A percentile compares a stretch with the other conserved stretches of the same genome.
Evolutionary conservation across 306 rosid species (phyloP).

Genomic region (Lathyrus tuberosus): DNA sequence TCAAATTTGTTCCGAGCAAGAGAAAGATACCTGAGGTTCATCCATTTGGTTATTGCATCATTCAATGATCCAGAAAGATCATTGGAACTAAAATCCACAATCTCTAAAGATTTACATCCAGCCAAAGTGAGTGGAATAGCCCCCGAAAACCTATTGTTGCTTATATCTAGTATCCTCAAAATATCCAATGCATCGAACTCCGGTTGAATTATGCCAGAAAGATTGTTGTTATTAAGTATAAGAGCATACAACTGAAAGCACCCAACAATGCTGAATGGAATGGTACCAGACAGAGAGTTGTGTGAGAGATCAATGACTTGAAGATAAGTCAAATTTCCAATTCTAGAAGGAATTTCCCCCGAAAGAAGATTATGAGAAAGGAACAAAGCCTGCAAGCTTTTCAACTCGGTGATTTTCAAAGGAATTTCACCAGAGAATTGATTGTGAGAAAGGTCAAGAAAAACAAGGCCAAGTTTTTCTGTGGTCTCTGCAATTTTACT

Average conservation of each 20-base stretch:
- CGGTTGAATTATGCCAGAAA: slow-evolving; percentile 94
- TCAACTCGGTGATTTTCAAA: slow-evolving; percentile 83
- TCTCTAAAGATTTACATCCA: slow-evolving; percentile 93
- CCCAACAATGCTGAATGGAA: slow-evolving; percentile 91
- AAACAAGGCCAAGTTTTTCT: slow-evolving; percentile 88
- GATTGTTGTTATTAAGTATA: slow-evolving; percentile 81
- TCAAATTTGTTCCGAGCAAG: slow-evolving; percentile 76
- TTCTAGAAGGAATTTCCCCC: slow-evolving; percentile 91
- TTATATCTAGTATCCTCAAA: slow-evolving; percentile 89
- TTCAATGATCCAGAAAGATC: slow-evolving; percentile 91
- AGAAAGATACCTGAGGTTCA: slow-evolving; percentile 86
- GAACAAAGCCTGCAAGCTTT: slow-evolving; percentile 95
- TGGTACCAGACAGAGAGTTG: slow-evolving; percentile 82
- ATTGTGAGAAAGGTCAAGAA: slow-evolving; percentile 93
- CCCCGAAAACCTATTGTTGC: slow-evolving; percentile 91
- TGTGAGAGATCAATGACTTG: slow-evolving; percentile 96
- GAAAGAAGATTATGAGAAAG: slow-evolving; percentile 86
- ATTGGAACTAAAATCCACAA: slow-evolving; percentile 90
- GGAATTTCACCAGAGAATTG: slow-evolving; percentile 89
- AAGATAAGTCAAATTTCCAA: slow-evolving; percentile 92
- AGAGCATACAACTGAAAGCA: slow-evolving; percentile 97
- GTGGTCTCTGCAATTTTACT: slow-evolving; percentile 75
- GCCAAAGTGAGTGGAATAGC: slow-evolving; percentile 95
- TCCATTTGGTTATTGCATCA: slow-evolving; percentile 93
- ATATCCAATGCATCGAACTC: slow-evolving; percentile 96